phyloP scores from a whole-genome alignment of 352 stramenopile species.

The Globisporangium abappressorium region DNA sequence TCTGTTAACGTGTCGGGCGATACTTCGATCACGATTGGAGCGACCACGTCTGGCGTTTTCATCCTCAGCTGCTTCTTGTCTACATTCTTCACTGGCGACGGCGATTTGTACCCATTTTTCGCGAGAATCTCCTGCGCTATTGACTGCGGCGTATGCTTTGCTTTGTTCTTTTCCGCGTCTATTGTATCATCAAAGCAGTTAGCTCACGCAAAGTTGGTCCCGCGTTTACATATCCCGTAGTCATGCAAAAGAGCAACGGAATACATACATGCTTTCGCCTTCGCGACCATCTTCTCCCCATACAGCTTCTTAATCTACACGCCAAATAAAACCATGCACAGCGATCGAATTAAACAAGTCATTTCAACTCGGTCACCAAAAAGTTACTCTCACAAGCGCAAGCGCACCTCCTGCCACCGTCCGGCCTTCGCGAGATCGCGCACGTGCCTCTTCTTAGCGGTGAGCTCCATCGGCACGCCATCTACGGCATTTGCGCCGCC shows the following conservation, averaged over 20 bases:
- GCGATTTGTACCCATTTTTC: slow-evolving; percentile 51
- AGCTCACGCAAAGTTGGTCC: neutral
- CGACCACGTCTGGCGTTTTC: slow-evolving; percentile 6
- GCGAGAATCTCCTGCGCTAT: slow-evolving; percentile 60
- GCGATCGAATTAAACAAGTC: no score
- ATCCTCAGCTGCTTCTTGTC: neutral
- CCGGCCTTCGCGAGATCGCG: slow-evolving; percentile 53
- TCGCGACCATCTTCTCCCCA: slow-evolving; percentile 65
- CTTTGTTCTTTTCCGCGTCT: slow-evolving; percentile 54
- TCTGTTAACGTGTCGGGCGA: slow-evolving; percentile 48
- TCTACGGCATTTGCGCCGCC: neutral
- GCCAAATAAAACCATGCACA: neutral
- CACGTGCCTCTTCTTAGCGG: slow-evolving; percentile 76
- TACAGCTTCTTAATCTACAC: slow-evolving; percentile 60
- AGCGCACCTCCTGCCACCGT: slow-evolving; percentile 49
- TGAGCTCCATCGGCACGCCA: slow-evolving; percentile 24
- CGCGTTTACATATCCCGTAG: neutral
- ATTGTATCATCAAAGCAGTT: neutral
- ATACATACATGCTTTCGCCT: slow-evolving; percentile 59
- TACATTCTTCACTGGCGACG: neutral
- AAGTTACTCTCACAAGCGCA: neutral
- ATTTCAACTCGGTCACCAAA: neutral
- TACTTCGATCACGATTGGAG: slow-evolving; percentile 15
- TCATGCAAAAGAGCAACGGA: neutral
- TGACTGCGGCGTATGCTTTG: slow-evolving; percentile 55